A percentile compares a stretch with the other conserved stretches of the same genome.
Conservation (phyloP, 2,329 filamentous ascomycete species). For the Onygenales sp. region DNA sequence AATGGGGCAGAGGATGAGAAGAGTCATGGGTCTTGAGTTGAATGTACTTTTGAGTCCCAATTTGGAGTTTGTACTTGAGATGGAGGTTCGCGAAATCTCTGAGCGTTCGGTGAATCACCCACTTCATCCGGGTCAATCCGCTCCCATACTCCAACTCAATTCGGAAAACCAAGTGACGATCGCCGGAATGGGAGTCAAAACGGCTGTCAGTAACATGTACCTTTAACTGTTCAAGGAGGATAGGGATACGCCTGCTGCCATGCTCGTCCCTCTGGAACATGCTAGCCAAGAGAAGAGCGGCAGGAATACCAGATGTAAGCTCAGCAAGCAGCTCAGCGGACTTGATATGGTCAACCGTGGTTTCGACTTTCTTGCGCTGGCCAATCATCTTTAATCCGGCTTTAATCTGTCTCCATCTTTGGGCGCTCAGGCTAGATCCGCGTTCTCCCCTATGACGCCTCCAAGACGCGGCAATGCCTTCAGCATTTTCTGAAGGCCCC, state of each 20-base stretch:
- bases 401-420: constrained; percentile 90
- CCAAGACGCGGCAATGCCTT: constrained; percentile 52
- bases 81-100: constrained; percentile 89
- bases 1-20: constrained; percentile 74
- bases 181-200: constrained; percentile 46
- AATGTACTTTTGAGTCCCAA: constrained; percentile 73
- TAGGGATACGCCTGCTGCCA: constrained; percentile 86
- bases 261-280: constrained; percentile 98
- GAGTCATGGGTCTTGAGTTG: constrained; percentile 59
- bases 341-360: constrained; percentile 82
- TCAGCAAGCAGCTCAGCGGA: constrained; percentile 96
- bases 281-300: constrained; percentile 86
- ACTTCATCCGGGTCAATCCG: constrained; percentile 91
- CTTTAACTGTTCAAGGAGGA: constrained; percentile 90
- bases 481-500: constrained; percentile 52
- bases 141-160: constrained; percentile 95
- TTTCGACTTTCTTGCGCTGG: constrained; percentile 72
- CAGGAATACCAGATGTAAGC: constrained; percentile 81
- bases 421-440: constrained; percentile 60
- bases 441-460: constrained; percentile 48
- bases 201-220: constrained; percentile 76
- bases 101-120: constrained; percentile 80
- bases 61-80: constrained; percentile 81
- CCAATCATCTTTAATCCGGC: constrained; percentile 70
- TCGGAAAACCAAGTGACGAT: constrained; percentile 74